phyloP scores from a whole-genome alignment of 2,329 filamentous ascomycete species.

The Fusarium solani-melongenae region DNA sequence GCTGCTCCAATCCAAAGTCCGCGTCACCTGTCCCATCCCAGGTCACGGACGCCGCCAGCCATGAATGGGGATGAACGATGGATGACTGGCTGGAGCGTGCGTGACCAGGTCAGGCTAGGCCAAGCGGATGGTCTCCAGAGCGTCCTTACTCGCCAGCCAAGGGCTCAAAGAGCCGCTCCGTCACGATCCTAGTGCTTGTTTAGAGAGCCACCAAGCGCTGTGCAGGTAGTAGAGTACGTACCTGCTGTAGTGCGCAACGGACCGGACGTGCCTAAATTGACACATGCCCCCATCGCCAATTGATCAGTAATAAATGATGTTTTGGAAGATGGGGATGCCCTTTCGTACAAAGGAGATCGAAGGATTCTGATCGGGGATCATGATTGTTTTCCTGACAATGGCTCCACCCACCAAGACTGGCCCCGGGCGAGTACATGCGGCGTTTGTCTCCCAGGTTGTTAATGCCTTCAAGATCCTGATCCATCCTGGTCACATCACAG shows the following conservation, averaged over 20 bases:
- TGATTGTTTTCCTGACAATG: conserved; percentile 11
- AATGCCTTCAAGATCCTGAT: not conserved
- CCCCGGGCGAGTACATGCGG: not conserved
- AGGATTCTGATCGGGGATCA: conserved; percentile 10
- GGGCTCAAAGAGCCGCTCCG: conserved; percentile 42
- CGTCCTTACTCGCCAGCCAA: conserved; percentile 37
- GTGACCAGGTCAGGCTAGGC: conserved; percentile 37
- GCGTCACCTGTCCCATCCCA: conserved; percentile 37
- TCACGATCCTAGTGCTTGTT: conserved; percentile 45
- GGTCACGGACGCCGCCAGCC: conserved; percentile 30
- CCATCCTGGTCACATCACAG: not conserved
- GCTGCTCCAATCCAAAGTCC: conserved; percentile 32
- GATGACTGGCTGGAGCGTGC: conserved; percentile 37
- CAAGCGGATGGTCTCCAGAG: conserved; percentile 34
- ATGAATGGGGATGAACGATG: conserved; percentile 33
- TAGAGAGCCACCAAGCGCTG: conserved; percentile 25
- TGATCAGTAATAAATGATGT: conserved; percentile 18
- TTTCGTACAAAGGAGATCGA: conserved; percentile 6
- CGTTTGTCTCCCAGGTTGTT: not conserved
- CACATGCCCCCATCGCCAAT: conserved; percentile 29
- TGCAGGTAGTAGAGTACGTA: conserved; percentile 18
- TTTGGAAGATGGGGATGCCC: conserved; percentile 10
- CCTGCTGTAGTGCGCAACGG: conserved; percentile 20
- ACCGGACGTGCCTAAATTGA: conserved; percentile 26
- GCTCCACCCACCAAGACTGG: not conserved